These are phyloP conservation scores for Juncus effusus DNA, from an alignment of 176 grass and related monocot species.

Conservation along the genomic window DNA sequence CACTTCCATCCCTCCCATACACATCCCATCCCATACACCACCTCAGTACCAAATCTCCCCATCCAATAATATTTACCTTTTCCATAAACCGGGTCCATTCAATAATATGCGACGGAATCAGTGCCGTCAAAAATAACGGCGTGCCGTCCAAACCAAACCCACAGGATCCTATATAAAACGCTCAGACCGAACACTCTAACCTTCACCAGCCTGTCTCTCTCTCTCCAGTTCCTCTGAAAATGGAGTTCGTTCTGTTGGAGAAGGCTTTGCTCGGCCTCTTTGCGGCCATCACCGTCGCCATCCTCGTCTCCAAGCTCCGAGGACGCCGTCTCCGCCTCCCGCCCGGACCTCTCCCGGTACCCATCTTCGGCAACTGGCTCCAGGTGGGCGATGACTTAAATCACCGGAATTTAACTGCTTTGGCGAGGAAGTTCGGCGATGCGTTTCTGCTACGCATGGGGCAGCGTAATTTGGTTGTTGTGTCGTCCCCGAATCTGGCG, in stretches of 20 bases:
- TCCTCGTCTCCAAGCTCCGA: conserved; percentile 65
- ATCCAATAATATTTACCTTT: no score
- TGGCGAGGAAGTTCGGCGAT: conserved; percentile 59
- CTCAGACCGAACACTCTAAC: neutral
- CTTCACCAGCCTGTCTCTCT: conserved; percentile 8
- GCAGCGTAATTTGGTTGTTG: conserved; percentile 72
- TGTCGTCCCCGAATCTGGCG: conserved; percentile 57
- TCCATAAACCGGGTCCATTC: neutral
- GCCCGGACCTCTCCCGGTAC: conserved; percentile 52
- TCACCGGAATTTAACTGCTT: conserved; percentile 70
- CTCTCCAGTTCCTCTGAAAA: conserved; percentile 11
- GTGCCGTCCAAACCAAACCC: neutral
- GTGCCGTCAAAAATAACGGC: conserved; percentile 20
- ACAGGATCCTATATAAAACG: conserved; percentile 22
- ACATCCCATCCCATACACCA: neutral
- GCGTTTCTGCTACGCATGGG: conserved; percentile 87
- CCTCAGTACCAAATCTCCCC: conserved; percentile 7
- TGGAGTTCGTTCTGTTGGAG: conserved; percentile 64
- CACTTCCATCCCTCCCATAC: neutral
- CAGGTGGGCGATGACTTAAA: conserved; percentile 89
- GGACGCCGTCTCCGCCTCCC: conserved; percentile 57
- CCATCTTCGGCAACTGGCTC: conserved; percentile 88
- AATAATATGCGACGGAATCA: neutral
- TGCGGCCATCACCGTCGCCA: conserved; percentile 47
- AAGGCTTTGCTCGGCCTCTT: conserved; percentile 61